Evolutionary conservation across 371 early-diverging fungal species (phyloP).

Genomic region (Smittium mucronatum): DNA sequence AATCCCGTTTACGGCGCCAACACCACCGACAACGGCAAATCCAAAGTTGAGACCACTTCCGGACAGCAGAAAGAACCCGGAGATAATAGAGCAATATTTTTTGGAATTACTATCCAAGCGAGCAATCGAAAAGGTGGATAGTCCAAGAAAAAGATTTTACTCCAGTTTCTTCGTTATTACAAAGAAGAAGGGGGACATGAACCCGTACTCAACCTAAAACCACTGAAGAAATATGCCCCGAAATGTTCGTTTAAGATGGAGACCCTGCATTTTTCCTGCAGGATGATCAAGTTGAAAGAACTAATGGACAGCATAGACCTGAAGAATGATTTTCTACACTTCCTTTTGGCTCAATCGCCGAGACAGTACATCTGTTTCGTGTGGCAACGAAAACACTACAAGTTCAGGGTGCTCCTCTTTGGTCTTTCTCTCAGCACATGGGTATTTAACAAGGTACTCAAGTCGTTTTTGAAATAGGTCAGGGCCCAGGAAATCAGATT

Average conservation of each 20-base stretch:
- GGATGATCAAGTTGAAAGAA: slow-evolving; percentile 20
- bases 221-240: slow-evolving; percentile 27
- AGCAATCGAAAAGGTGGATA: background rate
- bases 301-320: slow-evolving; percentile 25
- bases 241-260: slow-evolving; percentile 19
- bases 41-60: no score
- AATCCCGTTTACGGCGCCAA: no score
- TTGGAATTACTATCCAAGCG: no score
- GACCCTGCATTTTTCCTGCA: slow-evolving; percentile 22
- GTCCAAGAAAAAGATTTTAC: background rate
- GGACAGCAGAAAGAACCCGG: no score
- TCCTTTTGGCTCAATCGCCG: slow-evolving; percentile 23
- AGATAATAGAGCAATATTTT: no score
- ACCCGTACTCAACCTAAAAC: slow-evolving; percentile 27
- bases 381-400: slow-evolving; percentile 35
- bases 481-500: slow-evolving; percentile 25
- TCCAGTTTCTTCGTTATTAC: slow-evolving; percentile 7
- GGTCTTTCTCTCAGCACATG: slow-evolving; percentile 34
- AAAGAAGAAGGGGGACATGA: slow-evolving; percentile 11
- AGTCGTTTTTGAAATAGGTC: slow-evolving; percentile 25
- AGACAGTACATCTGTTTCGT: slow-evolving; percentile 30
- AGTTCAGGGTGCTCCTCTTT: slow-evolving; percentile 34
- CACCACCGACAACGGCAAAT: no score
- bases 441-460: slow-evolving; percentile 33
- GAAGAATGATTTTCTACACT: slow-evolving; percentile 30